These are phyloP conservation scores for Vickermania ingenoplastis DNA, from an alignment of 208 protist genomes.

Conservation along the genomic window DNA sequence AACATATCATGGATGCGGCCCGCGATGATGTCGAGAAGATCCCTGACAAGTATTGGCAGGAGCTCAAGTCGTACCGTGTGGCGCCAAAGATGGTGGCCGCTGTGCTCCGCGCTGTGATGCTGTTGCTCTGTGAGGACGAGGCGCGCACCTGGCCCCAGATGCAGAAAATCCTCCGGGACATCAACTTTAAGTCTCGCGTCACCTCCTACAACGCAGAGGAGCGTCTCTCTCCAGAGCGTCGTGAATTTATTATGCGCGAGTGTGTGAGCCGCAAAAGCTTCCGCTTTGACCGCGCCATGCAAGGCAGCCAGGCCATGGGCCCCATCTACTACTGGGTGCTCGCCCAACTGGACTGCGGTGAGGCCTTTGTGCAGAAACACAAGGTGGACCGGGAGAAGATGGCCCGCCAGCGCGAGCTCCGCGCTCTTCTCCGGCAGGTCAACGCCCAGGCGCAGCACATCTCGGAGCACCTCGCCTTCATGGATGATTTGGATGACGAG, in stretches of 20 bases:
- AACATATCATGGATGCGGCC: constrained; percentile 39
- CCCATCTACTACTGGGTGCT: constrained; percentile 88
- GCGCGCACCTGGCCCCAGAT: constrained; percentile 71
- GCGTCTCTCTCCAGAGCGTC: constrained; percentile 63
- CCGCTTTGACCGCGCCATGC: constrained; percentile 65
- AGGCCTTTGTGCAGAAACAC: constrained; percentile 53
- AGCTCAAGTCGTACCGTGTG: constrained; percentile 81
- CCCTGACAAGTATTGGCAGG: constrained; percentile 67
- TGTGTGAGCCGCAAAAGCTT: constrained; percentile 80
- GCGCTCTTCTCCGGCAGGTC: constrained; percentile 63
- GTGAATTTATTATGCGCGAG: constrained; percentile 79
- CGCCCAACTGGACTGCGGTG: constrained; percentile 68
- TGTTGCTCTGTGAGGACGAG: constrained; percentile 73
- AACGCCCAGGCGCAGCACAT: constrained; percentile 61
- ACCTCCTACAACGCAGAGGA: constrained; percentile 50
- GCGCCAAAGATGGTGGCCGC: constrained; percentile 74
- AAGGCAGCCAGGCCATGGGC: constrained; percentile 65
- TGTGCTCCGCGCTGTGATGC: constrained; percentile 79
- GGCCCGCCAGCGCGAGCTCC: constrained; percentile 46
- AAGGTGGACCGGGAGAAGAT: constrained; percentile 40
- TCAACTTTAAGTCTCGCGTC: constrained; percentile 63
- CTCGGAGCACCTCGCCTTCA: constrained; percentile 56
- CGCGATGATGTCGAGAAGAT: constrained; percentile 71
- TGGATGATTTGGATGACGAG: constrained; percentile 72
- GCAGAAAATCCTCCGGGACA: constrained; percentile 67